Evolutionary conservation across 495 filamentous ascomycete genomes (phyloP).

Genomic region (Parathielavia hyrcaniae): DNA sequence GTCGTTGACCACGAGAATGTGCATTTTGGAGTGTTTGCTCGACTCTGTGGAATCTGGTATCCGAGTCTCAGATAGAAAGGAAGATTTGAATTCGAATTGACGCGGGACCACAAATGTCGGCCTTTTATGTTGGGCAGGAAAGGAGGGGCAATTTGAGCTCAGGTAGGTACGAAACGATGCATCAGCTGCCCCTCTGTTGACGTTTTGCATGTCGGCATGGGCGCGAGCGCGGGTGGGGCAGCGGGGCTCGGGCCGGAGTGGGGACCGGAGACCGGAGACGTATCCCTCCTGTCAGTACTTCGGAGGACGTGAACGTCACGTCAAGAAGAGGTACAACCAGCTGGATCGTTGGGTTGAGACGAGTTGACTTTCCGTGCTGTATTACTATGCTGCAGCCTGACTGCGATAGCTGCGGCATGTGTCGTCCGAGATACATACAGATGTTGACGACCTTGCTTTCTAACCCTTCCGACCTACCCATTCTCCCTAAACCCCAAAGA

Average conservation of each 20-base stretch:
- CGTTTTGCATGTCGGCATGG: slow-evolving; percentile 5
- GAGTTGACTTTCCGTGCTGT: background rate
- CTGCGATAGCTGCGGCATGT: background rate
- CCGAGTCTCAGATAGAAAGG: background rate
- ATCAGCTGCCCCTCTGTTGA: slow-evolving; percentile 20
- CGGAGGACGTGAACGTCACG: background rate
- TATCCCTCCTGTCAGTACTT: background rate
- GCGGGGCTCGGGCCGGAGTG: background rate
- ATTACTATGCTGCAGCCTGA: slow-evolving; percentile 9
- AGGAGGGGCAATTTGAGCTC: background rate
- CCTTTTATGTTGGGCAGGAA: slow-evolving; percentile 1
- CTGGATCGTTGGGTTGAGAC: background rate
- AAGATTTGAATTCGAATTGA: background rate
- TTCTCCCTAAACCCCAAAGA: slow-evolving; percentile 13
- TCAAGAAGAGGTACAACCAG: background rate
- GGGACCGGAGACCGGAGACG: background rate
- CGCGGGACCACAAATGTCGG: background rate
- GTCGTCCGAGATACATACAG: slow-evolving; percentile 10
- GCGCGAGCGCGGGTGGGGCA: background rate
- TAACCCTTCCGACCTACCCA: slow-evolving; percentile 14
- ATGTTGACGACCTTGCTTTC: slow-evolving; percentile 11
- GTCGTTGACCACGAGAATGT: slow-evolving; percentile 63
- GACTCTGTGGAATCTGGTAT: background rate
- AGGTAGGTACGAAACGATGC: slow-evolving; percentile 2
- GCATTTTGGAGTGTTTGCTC: slow-evolving; percentile 30